These are phyloP conservation scores for Venturia asperata DNA, from an alignment of 2,329 filamentous ascomycete genomes.

Conservation along the genomic window DNA sequence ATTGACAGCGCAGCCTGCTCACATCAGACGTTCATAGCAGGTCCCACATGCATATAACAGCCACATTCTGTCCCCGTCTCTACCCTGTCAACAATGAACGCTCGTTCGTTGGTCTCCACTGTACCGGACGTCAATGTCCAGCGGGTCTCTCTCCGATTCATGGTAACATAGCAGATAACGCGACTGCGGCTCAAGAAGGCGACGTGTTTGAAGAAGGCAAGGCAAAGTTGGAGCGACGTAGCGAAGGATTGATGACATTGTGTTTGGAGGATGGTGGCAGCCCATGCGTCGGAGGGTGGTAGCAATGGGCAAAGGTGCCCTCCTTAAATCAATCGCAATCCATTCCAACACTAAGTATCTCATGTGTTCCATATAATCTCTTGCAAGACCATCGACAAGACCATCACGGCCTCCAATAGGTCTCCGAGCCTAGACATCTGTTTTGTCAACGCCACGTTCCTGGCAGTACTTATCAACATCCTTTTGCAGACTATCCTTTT, in stretches of 20 bases:
- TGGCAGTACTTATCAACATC: slow-evolving; percentile 68
- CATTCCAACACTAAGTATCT: not conserved
- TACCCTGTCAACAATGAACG: not conserved
- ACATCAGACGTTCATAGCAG: not conserved
- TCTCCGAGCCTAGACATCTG: not conserved
- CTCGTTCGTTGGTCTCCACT: not conserved
- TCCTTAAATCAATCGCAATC: not conserved
- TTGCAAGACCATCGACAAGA: not conserved
- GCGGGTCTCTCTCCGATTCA: not conserved
- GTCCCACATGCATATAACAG: not conserved
- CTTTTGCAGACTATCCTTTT: slow-evolving; percentile 59
- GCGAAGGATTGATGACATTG: not conserved
- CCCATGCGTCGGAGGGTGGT: not conserved
- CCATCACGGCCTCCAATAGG: not conserved
- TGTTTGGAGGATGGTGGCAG: not conserved
- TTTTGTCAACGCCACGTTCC: slow-evolving; percentile 15
- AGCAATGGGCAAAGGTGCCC: not conserved
- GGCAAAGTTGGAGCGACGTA: not conserved
- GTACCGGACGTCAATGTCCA: not conserved
- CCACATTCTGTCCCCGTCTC: not conserved
- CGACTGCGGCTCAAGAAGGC: not conserved
- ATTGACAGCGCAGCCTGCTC: not conserved
- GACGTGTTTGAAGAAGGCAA: not conserved
- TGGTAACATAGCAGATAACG: not conserved
- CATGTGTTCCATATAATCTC: not conserved